Base-by-base conservation (phyloP, 2,329 filamentous ascomycete species). In the Graphilbum fragrans region DNA sequence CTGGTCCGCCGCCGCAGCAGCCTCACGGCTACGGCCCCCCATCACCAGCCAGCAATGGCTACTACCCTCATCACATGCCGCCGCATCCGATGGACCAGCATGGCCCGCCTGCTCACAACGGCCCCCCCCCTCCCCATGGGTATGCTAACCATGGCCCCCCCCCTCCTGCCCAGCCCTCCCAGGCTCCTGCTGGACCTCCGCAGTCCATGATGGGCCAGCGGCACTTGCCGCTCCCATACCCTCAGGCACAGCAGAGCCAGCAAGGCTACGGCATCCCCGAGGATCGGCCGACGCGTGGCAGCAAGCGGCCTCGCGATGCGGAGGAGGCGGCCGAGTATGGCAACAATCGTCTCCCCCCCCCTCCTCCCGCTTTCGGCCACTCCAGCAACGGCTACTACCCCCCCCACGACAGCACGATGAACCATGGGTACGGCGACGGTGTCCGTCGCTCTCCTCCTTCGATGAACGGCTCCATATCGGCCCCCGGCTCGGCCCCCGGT, bases 141-240 rank as follows among this genome's bases (percentile, higher is more conserved):
- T n/a, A n/a, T n/a, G n/a, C n/a, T n/a, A n/a, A n/a, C n/a, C 43
- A 41, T 32, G 47, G 40, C 29, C 50, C 44, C 20, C 43, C 44
- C 22, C 48, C 43, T 43, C 38, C 51, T 44, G 38, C 46, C 41
- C 19, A 16, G 5, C 35, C 34, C 17, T 27, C 34, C 1, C 38
- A 32, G 25, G 18, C 34, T 40, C 52, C 47, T 20, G 49, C 46
- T 27, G 44, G 43, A 38, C 45, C 18, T 39, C 50, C 6, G 25
- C 48, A 23, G 50, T 50, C 7, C 53, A 52, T 32, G 40, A 50
- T 34, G 43, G 49, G 40, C 57, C 60, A 36, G 63, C 63, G 31
- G 57, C 63, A 19, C 60, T 60, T 35, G 51, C 57, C 29, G 55
- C 56, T 45, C 55, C 54, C 45, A 55, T 62, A 64, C 19, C 37